A percentile compares a stretch with the other conserved stretches of the same genome.
Conservation (phyloP, 495 filamentous ascomycete genomes). For the Penicillium roqueforti region DNA sequence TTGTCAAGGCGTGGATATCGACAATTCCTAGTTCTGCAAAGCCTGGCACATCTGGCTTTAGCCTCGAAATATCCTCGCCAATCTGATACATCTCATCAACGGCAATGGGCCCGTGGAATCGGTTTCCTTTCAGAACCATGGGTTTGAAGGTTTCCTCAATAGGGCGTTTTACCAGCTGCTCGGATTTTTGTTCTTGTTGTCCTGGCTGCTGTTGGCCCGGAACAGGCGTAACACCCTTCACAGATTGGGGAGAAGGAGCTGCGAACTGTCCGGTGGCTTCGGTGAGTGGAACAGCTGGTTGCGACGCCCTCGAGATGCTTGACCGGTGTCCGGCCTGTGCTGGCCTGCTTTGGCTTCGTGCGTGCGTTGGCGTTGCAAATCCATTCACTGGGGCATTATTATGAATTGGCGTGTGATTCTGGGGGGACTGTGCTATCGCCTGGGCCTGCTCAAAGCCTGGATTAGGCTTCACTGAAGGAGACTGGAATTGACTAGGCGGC, state of each 20-base stretch:
- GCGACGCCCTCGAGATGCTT: conserved; percentile 38
- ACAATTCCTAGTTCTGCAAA: conserved; percentile 79
- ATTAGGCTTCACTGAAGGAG: conserved; percentile 32
- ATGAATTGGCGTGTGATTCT: conserved; percentile 28
- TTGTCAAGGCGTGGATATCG: conserved; percentile 86
- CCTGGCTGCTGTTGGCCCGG: conserved; percentile 42
- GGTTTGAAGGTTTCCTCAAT: conserved; percentile 52
- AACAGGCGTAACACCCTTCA: conserved; percentile 33
- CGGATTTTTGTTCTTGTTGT: conserved; percentile 39
- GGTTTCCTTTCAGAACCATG: conserved; percentile 50
- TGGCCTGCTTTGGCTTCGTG: conserved; percentile 38
- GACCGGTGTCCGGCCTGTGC: conserved; percentile 35
- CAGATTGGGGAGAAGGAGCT: conserved; percentile 33
- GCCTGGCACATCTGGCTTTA: conserved; percentile 67
- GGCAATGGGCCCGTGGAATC: conserved; percentile 62
- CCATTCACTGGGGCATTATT: conserved; percentile 42
- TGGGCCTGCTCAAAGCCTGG: conserved; percentile 34
- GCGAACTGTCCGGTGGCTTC: conserved; percentile 33
- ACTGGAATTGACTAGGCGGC: conserved; percentile 39
- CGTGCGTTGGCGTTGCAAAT: conserved; percentile 39
- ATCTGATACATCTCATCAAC: conserved; percentile 56
- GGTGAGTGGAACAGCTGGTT: conserved; percentile 29
- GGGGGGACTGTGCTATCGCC: conserved; percentile 36
- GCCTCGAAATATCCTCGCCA: conserved; percentile 56
- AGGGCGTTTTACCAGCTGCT: conserved; percentile 44